Evolutionary conservation across 83 land plant species (phyloP).

Genomic region (Diphasiastrum complanatum): DNA sequence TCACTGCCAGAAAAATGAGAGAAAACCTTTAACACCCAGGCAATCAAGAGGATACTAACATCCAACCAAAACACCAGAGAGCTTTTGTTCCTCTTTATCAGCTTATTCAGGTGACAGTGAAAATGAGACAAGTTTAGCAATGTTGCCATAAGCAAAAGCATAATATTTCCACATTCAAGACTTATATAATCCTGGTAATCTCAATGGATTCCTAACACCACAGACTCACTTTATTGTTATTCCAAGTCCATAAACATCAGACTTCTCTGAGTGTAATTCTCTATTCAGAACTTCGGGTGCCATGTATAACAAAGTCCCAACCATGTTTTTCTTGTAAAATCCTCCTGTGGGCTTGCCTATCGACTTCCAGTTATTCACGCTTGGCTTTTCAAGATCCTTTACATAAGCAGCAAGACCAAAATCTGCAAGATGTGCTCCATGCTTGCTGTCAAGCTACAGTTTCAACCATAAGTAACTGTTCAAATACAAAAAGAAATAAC

Average conservation of each 20-base stretch:
- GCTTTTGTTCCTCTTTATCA: neutral
- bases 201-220: neutral
- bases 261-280: conserved; percentile 76
- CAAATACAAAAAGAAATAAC: conserved; percentile 1
- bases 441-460: conserved; percentile 66
- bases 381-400: conserved; percentile 44
- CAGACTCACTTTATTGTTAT: conserved; percentile 69
- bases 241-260: conserved; percentile 88
- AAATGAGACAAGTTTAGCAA: too few species aligned
- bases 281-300: conserved; percentile 88
- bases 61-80: neutral
- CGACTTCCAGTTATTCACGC: conserved; percentile 67
- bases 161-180: too few species aligned
- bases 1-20: conserved; percentile 49
- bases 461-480: conserved; percentile 3
- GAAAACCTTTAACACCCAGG: neutral
- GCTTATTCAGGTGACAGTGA: neutral
- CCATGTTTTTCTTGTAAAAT: conserved; percentile 90
- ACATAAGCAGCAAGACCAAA: conserved; percentile 79
- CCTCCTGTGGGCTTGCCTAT: conserved; percentile 97
- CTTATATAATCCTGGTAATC: neutral
- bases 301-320: conserved; percentile 93
- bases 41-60: neutral
- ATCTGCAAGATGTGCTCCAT: conserved; percentile 64
- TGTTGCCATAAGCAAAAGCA: too few species aligned